Base-by-base conservation (phyloP, 345 rosid genomes). In the Melastoma malabathricum region DNA sequence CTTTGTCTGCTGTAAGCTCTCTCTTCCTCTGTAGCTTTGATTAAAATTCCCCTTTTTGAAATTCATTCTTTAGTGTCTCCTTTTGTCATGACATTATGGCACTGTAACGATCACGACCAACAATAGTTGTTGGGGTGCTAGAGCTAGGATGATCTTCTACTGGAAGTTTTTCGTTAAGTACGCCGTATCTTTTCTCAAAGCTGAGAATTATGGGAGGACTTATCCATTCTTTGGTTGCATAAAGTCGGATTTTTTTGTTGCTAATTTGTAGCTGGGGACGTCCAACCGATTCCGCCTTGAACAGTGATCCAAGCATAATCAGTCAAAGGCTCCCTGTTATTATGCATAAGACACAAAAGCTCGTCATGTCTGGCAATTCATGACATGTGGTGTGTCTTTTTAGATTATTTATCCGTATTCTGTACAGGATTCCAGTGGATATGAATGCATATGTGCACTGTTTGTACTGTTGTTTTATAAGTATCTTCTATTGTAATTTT, bases 221-320 rank as follows among this genome's bases (percentile, higher is more conserved):
- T 16, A 3, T 48, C 19, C 19, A 5, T 34, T 31, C 8, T 18
- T 13, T 13, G 18, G 17, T 34, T 34, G 34, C n/a, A 51, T 18
- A 51, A 16, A 51, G 56, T 29, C 16, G 46, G 59, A 18, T 63
- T 52, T 44, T 41, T 56, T 51, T 15, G 9, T 20, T 48, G 41
- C n/a, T 31, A 31, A 34, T 72, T 53, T 72, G 83, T 90, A 92
- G 99, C 83, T 76, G 72, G 98, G 98, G 94, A 50, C 74, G 83
- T 67, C 85, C 95, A 49, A 62, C 69, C 57, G 95, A 85, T 68
- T 58, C 88, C 70, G 85, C 90, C 47, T 69, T 82, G 20, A 82
- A 81, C 52, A 65, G 75, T 63, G 99, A 88, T 74, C 99, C 97
- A 39, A 81, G 90, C 72, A 59, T 65, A 63, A 78, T 87, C 65